These are phyloP conservation scores for Exophiala xenobiotica DNA, from an alignment of 2,329 filamentous ascomycete genomes.

Conservation along the genomic window DNA sequence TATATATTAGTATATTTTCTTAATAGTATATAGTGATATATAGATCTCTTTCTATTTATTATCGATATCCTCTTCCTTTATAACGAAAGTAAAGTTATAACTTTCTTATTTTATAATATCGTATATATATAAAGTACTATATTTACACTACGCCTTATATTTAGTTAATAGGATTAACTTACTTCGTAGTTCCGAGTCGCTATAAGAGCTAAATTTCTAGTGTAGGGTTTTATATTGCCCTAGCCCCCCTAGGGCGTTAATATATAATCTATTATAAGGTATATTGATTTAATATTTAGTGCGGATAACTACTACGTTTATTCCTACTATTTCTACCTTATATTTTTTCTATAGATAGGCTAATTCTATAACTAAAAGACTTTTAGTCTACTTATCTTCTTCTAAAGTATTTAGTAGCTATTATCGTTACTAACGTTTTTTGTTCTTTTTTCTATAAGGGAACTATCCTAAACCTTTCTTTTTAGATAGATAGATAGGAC, in stretches of 20 bases:
- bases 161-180: neutral
- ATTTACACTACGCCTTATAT: no score
- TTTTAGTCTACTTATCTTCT: neutral
- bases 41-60: no score
- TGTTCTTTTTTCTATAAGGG: neutral
- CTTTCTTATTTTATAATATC: neutral
- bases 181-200: neutral
- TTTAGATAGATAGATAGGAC: neutral
- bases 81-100: neutral
- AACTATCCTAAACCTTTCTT: neutral
- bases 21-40: no score
- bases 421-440: neutral
- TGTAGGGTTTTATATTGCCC: neutral
- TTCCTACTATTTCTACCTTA: neutral
- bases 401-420: neutral
- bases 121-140: neutral
- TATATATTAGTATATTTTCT: no score
- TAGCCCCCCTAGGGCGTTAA: no score
- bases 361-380: neutral
- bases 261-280: neutral
- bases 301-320: no score
- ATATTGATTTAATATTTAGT: neutral
- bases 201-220: neutral
- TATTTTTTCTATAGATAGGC: neutral
- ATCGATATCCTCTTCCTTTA: neutral